Evolutionary conservation across 306 rosid species (phyloP).

Genomic region (Cotoneaster glaucophyllus): DNA sequence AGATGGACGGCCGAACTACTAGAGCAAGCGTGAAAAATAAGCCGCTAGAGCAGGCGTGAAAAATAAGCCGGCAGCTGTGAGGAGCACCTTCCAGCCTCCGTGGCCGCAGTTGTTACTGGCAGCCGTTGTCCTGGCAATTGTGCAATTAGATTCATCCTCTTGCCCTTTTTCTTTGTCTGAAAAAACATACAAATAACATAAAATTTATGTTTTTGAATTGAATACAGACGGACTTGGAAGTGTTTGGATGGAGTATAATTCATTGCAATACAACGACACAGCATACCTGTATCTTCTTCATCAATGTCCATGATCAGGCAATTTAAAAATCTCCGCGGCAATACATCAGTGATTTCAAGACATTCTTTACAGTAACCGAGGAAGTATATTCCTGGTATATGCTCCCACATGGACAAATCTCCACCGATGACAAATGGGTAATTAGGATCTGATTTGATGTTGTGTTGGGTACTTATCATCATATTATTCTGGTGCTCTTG

Average conservation of each 20-base stretch:
- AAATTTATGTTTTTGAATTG: background rate
- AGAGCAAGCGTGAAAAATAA: background rate
- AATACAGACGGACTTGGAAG: too few species aligned
- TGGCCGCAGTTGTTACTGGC: background rate
- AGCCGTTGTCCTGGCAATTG: background rate
- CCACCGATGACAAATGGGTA: too few species aligned
- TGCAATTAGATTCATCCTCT: background rate
- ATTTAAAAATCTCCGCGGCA: rapidly evolving
- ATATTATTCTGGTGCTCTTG: background rate
- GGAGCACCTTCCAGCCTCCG: background rate
- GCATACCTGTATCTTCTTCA: background rate
- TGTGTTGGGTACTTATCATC: background rate
- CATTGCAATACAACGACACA: background rate
- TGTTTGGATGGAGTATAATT: too few species aligned
- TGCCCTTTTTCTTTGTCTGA: background rate
- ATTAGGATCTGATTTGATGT: background rate
- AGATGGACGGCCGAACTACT: background rate
- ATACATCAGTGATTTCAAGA: too few species aligned
- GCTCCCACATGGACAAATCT: too few species aligned
- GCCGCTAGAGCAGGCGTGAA: background rate
- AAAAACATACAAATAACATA: background rate
- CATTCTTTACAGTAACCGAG: rapidly evolving
- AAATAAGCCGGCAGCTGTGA: background rate
- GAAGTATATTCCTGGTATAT: too few species aligned
- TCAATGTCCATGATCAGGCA: background rate